These are phyloP conservation scores for Aurantiochytrium sp. DNA, from an alignment of 108 stramenopile species.

Conservation along the genomic window DNA sequence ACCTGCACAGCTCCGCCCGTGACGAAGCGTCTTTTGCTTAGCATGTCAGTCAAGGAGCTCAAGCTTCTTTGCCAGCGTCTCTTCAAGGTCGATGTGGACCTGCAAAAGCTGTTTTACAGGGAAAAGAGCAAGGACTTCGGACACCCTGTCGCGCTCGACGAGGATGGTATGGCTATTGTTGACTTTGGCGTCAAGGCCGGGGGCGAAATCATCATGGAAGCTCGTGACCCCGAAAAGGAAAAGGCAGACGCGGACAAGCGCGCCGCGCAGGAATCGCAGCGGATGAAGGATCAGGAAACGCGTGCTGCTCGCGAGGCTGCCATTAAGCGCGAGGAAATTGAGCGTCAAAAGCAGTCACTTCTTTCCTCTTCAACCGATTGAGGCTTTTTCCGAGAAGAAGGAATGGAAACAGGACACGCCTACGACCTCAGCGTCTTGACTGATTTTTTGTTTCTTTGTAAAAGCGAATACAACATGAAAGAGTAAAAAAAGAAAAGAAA, in stretches of 20 bases:
- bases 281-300: neutral
- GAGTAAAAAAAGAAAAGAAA: no score
- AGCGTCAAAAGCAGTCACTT: neutral
- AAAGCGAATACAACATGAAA: no score
- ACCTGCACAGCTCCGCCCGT: constrained; percentile 30
- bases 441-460: no score
- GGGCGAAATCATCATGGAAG: neutral
- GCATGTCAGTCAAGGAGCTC: constrained; percentile 32
- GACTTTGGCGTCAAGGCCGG: constrained; percentile 17
- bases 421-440: neutral
- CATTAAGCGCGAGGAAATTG: constrained; percentile 15
- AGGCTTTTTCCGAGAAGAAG: neutral
- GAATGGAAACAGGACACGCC: neutral
- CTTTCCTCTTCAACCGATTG: neutral
- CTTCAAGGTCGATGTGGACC: constrained; percentile 30
- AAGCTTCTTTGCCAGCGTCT: constrained; percentile 38
- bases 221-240: constrained; percentile 5
- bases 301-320: neutral
- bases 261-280: neutral
- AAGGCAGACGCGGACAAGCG: neutral
- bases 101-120: constrained; percentile 19
- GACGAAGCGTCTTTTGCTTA: constrained; percentile 19
- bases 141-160: neutral
- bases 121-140: neutral
- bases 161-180: neutral